Evolutionary conservation across 2,329 filamentous ascomycete genomes (phyloP).

Genomic region (Scytalidium lignicola): DNA sequence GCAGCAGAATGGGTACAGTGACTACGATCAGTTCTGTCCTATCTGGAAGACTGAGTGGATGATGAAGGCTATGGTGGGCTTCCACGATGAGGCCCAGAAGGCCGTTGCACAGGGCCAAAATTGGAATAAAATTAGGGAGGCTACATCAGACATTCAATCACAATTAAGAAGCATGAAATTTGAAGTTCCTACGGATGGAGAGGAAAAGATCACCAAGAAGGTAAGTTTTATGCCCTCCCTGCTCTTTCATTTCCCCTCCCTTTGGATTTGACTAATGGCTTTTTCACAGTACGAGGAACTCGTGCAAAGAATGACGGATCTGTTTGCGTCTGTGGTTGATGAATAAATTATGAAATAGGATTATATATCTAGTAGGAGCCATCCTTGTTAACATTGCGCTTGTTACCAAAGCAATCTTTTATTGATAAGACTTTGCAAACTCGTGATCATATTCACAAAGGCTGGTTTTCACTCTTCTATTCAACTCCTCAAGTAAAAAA

Average conservation of each 20-base stretch:
- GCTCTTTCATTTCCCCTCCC: neutral
- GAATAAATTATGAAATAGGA: constrained; percentile 53
- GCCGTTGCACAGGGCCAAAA: constrained; percentile 83
- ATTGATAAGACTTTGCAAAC: neutral
- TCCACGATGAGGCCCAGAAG: constrained; percentile 97
- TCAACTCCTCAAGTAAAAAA: no score
- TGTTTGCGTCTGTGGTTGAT: constrained; percentile 93
- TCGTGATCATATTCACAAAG: no score
- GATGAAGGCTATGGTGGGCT: constrained; percentile 99
- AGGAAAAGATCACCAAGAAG: constrained; percentile 80
- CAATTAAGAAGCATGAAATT: constrained; percentile 93
- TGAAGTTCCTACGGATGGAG: constrained; percentile 79
- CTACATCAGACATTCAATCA: constrained; percentile 79
- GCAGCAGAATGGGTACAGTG: constrained; percentile 98
- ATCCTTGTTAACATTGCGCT: neutral
- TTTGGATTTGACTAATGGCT: constrained; percentile 8
- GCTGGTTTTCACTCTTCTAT: no score
- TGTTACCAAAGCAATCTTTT: neutral
- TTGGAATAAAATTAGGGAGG: constrained; percentile 90
- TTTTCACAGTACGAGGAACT: constrained; percentile 76
- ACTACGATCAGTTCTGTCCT: constrained; percentile 98
- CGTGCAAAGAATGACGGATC: constrained; percentile 88
- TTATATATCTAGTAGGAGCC: neutral
- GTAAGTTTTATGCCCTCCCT: constrained; percentile 41
- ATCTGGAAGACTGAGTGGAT: constrained; percentile 99